Evolutionary conservation across 208 protist genomes (phyloP).

Genomic region (Crithidia bombi): DNA sequence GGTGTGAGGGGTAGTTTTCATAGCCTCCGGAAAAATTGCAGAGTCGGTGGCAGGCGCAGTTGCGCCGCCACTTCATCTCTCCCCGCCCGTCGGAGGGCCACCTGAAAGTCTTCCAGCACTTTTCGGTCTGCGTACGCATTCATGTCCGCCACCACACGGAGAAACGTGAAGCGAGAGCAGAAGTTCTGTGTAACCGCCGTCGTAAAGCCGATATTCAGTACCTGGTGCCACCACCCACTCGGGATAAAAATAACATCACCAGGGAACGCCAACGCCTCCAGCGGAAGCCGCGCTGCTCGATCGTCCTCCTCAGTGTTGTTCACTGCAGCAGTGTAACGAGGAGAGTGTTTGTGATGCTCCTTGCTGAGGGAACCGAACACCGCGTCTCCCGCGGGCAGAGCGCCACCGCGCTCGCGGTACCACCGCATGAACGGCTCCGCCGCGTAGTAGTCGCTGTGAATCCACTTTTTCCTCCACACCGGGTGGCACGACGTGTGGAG

Average conservation of each 20-base stretch:
- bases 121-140: slow-evolving; percentile 21
- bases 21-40: too few species aligned
- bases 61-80: slow-evolving; percentile 17
- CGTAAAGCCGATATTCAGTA: slow-evolving; percentile 48
- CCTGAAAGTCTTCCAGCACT: slow-evolving; percentile 25
- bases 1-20: too few species aligned
- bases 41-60: not conserved
- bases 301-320: not conserved
- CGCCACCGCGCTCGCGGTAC: slow-evolving; percentile 22
- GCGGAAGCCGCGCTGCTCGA: slow-evolving; percentile 3
- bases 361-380: slow-evolving; percentile 10
- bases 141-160: slow-evolving; percentile 39
- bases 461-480: slow-evolving; percentile 40
- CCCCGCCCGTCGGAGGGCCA: slow-evolving; percentile 9
- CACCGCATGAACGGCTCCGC: slow-evolving; percentile 41
- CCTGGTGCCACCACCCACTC: slow-evolving; percentile 58
- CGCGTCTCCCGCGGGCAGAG: slow-evolving; percentile 4
- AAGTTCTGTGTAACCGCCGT: slow-evolving; percentile 56
- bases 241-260: slow-evolving; percentile 53
- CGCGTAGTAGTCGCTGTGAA: slow-evolving; percentile 58
- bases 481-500: slow-evolving; percentile 41
- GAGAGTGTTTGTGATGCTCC: too few species aligned
- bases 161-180: slow-evolving; percentile 38
- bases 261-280: slow-evolving; percentile 42
- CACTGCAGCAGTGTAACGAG: not conserved